Evolutionary conservation across 2,329 filamentous ascomycete species (phyloP).

Genomic region (Metarhizium brunneum): DNA sequence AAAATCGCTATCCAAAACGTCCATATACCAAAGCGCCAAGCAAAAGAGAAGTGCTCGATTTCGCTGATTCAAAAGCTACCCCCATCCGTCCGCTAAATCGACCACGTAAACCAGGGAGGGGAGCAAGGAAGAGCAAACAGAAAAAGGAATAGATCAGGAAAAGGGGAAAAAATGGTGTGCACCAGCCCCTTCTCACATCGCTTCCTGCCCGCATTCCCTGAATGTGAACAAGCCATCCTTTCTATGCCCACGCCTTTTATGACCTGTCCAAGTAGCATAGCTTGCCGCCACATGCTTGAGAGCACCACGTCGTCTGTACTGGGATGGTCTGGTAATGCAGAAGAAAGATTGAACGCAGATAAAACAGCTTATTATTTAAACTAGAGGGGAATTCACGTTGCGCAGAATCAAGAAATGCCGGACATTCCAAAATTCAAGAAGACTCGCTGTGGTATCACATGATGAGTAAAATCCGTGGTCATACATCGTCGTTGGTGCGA

Average conservation of each 20-base stretch:
- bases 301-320: neutral
- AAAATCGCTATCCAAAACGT: constrained; percentile 6
- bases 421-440: constrained; percentile 2
- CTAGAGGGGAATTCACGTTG: constrained; percentile 1
- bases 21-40: neutral
- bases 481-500: constrained; percentile 6
- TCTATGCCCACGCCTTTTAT: constrained; percentile 7
- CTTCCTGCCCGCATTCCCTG: constrained; percentile 8
- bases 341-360: constrained; percentile 2
- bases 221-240: constrained; percentile 12
- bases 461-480: constrained; percentile 4
- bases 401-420: neutral
- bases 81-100: neutral
- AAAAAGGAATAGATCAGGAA: neutral
- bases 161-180: neutral
- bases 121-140: neutral
- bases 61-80: neutral
- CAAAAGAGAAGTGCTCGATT: neutral
- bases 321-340: neutral
- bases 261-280: neutral
- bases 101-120: neutral
- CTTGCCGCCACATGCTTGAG: neutral
- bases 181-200: neutral
- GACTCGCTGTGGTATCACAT: constrained; percentile 10
- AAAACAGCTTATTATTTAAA: neutral